A percentile compares a stretch with the other conserved stretches of the same genome.
Conservation (phyloP, 2,329 filamentous ascomycete genomes). For the Leptographium lundbergii region DNA sequence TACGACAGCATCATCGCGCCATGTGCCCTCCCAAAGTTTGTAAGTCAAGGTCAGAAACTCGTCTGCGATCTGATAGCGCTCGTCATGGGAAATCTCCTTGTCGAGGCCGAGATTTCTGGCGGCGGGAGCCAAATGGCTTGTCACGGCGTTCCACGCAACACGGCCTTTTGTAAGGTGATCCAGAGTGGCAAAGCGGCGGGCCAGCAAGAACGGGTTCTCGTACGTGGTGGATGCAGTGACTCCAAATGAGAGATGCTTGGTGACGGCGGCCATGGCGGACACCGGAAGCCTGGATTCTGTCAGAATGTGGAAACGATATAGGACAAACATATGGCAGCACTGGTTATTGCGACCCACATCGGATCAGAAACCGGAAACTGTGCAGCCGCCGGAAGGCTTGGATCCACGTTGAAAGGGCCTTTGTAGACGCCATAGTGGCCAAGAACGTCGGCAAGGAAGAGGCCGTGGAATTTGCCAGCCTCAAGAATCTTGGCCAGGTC, state of each 20-base stretch:
- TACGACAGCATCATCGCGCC: conserved; percentile 6
- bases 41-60: conserved; percentile 13
- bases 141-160: conserved; percentile 14
- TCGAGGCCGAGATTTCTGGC: conserved; percentile 10
- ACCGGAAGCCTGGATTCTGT: not conserved
- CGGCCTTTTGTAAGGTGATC: conserved; percentile 12
- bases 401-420: not conserved
- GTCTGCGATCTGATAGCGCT: conserved; percentile 13
- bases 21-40: conserved; percentile 9
- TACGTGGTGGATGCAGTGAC: conserved; percentile 9
- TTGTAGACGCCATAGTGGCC: conserved; percentile 1
- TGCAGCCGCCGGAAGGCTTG: not conserved
- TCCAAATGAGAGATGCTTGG: conserved; percentile 10
- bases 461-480: not conserved
- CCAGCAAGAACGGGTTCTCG: conserved; percentile 9
- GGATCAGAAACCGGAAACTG: conserved; percentile 2
- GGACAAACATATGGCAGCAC: too few species aligned
- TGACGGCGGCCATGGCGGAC: conserved; percentile 11
- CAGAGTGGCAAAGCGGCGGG: conserved; percentile 7
- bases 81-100: conserved; percentile 10
- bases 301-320: too few species aligned
- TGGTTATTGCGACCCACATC: not conserved
- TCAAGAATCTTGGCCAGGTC: conserved; percentile 1
- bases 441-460: conserved; percentile 1
- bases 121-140: conserved; percentile 7